Evolutionary conservation across 1,139 yeast species (phyloP).

Genomic region (Hyphopichia khmerensis): DNA sequence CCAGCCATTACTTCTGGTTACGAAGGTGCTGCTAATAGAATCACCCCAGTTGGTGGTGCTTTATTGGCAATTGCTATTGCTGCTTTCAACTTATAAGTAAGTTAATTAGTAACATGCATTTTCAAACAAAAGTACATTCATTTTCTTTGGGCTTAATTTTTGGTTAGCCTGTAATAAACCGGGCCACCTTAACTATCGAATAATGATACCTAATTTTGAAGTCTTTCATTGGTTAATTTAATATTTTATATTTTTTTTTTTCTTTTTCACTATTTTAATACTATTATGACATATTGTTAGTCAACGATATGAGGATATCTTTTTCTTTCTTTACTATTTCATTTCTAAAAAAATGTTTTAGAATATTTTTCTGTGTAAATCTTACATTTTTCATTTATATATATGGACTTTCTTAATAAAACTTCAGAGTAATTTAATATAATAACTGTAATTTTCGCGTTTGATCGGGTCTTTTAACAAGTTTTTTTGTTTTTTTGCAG

Average conservation of each 20-base stretch:
- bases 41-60: conserved; percentile 2
- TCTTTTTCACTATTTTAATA: too few relatives aligned
- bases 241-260: background rate
- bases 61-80: conserved; percentile 3
- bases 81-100: conserved; percentile 2
- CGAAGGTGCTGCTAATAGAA: conserved; percentile 3
- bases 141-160: background rate
- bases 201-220: background rate
- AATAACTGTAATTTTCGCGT: too few relatives aligned
- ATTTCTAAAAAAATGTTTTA: background rate
- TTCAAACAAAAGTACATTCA: background rate
- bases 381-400: background rate
- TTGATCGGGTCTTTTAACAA: too few relatives aligned
- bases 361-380: background rate
- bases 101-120: too few relatives aligned
- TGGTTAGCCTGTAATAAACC: background rate
- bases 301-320: background rate
- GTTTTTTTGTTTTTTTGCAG: too few relatives aligned
- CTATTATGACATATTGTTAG: background rate
- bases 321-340: background rate
- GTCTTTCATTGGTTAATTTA: background rate
- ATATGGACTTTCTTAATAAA: too few relatives aligned
- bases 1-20: conserved; percentile 3
- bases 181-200: background rate
- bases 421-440: too few relatives aligned